Base-by-base conservation (phyloP, 768 basidiomycete genomes). In the Mycena vitilis region DNA sequence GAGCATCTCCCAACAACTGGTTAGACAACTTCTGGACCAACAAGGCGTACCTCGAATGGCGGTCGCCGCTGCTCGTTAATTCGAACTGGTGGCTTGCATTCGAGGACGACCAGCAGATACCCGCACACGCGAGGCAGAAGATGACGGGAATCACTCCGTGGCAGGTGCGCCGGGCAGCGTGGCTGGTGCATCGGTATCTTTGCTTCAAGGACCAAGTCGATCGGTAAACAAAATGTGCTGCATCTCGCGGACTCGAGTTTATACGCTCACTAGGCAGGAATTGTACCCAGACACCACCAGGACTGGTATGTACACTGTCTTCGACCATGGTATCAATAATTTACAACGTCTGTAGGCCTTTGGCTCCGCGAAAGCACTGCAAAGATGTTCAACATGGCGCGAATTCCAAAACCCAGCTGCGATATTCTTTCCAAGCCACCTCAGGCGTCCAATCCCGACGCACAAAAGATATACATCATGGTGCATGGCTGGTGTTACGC, bases 31-130 rank as follows among this genome's bases (percentile, higher is more conserved):
- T 97, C 72, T 98, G 96, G 97, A 81, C 89, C 65, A 89, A 91
- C 73, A 91, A 92, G 73, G 89, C 94, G 1, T 99, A 99, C 78
- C 89, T 93, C 56, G 91, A 94, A 79, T 95, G 91, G 90, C 87
- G 96, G 38, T 87, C 88, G 0, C 95, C 96, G 0, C 81, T 99
- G 13, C 83, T 93, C 63, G 81, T 99, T 71, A 92, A 98, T 77
- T 96, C 95, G 4, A 98, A 98, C 75, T 98, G 96, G 96, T 98
- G 96, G 96, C 82, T 98, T 25, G 84, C 94, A 3, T 93, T 96
- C 76, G 82, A 85, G 49, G 90, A 96, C 68, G 95, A 98, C 78
- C 75, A 84, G 3, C 81, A 74, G 22, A 84, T 93, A 49, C 95
- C 91, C 10, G 78, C 75, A 9, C 79, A 81, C 63, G 81, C 81